Evolutionary conservation across 176 grass and related monocot species (phyloP).

Genomic region (Puya raimondii): DNA sequence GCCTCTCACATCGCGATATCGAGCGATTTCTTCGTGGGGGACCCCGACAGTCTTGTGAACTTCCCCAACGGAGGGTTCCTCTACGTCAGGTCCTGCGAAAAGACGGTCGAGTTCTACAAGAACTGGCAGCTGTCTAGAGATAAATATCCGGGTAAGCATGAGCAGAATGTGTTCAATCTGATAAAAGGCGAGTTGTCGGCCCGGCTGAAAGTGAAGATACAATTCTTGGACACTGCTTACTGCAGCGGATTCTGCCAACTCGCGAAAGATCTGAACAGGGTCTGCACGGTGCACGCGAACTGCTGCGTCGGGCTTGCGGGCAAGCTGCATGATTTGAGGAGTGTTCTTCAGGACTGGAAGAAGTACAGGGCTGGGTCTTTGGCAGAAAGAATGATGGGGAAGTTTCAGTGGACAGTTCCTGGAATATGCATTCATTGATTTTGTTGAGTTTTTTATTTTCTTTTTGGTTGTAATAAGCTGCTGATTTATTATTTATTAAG

Average conservation of each 20-base stretch:
- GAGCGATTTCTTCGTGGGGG: constrained; percentile 60
- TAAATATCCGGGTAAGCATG: constrained; percentile 49
- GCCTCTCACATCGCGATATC: constrained; percentile 72
- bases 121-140: constrained; percentile 47
- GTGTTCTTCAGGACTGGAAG: constrained; percentile 55
- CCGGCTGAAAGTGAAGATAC: constrained; percentile 40
- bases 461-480: too few relatives aligned
- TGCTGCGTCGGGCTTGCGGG: constrained; percentile 60
- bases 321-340: constrained; percentile 58
- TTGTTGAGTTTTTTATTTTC: neutral
- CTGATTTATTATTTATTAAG: too few relatives aligned
- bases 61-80: constrained; percentile 90
- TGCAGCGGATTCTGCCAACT: constrained; percentile 72
- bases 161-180: constrained; percentile 87
- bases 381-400: constrained; percentile 28
- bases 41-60: constrained; percentile 56
- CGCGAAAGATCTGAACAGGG: constrained; percentile 75
- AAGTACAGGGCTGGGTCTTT: constrained; percentile 49
- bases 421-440: constrained; percentile 69
- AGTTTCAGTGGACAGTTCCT: constrained; percentile 64
- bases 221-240: constrained; percentile 77
- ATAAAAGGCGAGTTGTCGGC: constrained; percentile 52
- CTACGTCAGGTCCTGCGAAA: constrained; percentile 52
- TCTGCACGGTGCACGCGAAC: constrained; percentile 79
- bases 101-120: constrained; percentile 68